Evolutionary conservation across 192 early-diverging fungal genomes (phyloP).

Genomic region (Coemansia sp.): DNA sequence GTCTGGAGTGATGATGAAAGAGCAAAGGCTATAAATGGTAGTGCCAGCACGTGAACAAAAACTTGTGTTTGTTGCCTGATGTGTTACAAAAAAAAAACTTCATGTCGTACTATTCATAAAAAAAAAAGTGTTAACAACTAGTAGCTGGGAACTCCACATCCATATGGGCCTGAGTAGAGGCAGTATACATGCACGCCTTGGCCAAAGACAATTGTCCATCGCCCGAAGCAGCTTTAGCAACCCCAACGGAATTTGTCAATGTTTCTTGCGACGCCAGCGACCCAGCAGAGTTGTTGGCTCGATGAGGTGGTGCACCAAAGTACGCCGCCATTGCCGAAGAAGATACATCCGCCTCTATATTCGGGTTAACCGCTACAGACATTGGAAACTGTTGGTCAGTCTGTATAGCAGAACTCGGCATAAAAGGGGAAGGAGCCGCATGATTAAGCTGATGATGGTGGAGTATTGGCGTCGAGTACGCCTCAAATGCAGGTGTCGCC

Average conservation of each 20-base stretch:
- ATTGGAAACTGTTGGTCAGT: neutral
- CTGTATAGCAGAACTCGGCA: neutral
- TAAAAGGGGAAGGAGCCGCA: neutral
- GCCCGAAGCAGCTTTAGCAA: too few relatives aligned
- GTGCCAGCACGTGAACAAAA: neutral
- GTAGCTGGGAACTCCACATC: slow-evolving; percentile 2
- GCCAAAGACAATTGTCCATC: neutral
- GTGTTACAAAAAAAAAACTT: too few relatives aligned
- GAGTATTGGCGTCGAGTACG: slow-evolving; percentile 11
- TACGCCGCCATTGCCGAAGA: slow-evolving; percentile 36
- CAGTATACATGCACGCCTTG: slow-evolving; percentile 18
- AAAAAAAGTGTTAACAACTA: neutral
- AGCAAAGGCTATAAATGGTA: neutral
- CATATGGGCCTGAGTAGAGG: slow-evolving; percentile 1
- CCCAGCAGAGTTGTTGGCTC: neutral
- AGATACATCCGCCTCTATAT: neutral
- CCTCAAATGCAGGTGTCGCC: slow-evolving; percentile 36
- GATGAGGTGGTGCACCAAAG: slow-evolving; percentile 19
- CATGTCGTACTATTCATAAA: neutral
- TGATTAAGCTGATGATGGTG: neutral
- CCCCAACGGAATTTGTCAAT: neutral
- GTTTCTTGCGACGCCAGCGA: slow-evolving; percentile 2
- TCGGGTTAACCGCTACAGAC: neutral
- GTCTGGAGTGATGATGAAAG: neutral
- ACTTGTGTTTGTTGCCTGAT: too few relatives aligned